phyloP scores from a whole-genome alignment of 306 rosid genomes.

The Gynostemma pentaphyllum region DNA sequence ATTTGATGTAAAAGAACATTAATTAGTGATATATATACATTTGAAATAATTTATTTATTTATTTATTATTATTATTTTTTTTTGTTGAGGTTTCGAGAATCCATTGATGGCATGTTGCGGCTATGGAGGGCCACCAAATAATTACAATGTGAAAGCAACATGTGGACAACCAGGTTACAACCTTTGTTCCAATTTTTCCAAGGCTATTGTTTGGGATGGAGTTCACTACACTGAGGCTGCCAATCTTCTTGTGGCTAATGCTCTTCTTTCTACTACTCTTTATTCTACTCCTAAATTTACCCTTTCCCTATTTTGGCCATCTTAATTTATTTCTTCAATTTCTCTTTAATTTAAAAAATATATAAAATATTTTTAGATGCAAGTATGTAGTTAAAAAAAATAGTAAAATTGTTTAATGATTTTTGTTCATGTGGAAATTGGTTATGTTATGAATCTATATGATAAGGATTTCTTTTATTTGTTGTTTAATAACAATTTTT shows the following conservation, averaged over 20 bases:
- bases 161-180: constrained; percentile 14
- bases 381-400: no score
- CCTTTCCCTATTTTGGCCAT: background rate
- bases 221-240: constrained; percentile 21
- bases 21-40: no score
- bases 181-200: constrained; percentile 10
- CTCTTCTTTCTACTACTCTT: constrained; percentile 8
- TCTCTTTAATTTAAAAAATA: no score
- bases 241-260: constrained; percentile 11
- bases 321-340: background rate
- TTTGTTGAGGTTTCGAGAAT: constrained; percentile 9
- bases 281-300: constrained; percentile 16
- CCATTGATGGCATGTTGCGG: constrained; percentile 21
- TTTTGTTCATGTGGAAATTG: no score
- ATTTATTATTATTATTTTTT: no score
- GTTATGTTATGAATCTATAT: no score
- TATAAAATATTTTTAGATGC: no score
- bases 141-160: constrained; percentile 7
- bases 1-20: no score
- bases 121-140: constrained; percentile 20
- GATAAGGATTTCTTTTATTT: no score
- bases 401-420: no score
- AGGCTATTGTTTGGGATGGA: constrained; percentile 19
- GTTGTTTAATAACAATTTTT: no score
- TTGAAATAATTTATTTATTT: no score